Evolutionary conservation across 441 rosid species (phyloP).

Genomic region (Hura crepitans): DNA sequence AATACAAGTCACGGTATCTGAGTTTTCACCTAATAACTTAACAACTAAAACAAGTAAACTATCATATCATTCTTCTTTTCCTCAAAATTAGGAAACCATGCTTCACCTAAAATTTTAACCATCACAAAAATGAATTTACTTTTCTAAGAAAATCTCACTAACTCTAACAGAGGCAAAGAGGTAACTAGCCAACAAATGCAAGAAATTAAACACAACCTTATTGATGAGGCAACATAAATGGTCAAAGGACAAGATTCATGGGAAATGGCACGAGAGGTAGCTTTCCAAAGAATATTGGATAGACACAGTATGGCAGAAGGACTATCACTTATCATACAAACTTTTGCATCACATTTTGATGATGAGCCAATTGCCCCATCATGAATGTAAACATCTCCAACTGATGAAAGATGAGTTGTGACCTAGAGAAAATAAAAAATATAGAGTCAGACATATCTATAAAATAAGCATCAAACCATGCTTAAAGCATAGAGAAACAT

Average conservation of each 20-base stretch:
- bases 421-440: constrained; percentile 23
- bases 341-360: constrained; percentile 32
- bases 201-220: constrained; percentile 28
- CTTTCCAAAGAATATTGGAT: constrained; percentile 31
- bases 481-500: neutral
- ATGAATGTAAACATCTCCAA: constrained; percentile 32
- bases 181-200: constrained; percentile 10
- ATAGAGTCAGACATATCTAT: neutral
- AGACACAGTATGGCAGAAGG: constrained; percentile 34
- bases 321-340: constrained; percentile 41
- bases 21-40: too few relatives aligned
- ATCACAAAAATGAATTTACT: too few relatives aligned
- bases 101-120: too few relatives aligned
- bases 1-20: too few relatives aligned
- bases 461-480: neutral
- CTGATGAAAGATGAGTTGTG: constrained; percentile 33
- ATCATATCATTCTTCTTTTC: too few relatives aligned
- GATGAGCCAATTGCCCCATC: constrained; percentile 38
- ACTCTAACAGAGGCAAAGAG: neutral
- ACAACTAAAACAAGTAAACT: too few relatives aligned
- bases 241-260: constrained; percentile 45
- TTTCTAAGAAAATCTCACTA: too few relatives aligned
- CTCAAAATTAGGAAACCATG: too few relatives aligned
- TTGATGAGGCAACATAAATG: constrained; percentile 35
- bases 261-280: constrained; percentile 36